phyloP scores from a whole-genome alignment of 768 basidiomycete species.

The Auricularia heimuer region DNA sequence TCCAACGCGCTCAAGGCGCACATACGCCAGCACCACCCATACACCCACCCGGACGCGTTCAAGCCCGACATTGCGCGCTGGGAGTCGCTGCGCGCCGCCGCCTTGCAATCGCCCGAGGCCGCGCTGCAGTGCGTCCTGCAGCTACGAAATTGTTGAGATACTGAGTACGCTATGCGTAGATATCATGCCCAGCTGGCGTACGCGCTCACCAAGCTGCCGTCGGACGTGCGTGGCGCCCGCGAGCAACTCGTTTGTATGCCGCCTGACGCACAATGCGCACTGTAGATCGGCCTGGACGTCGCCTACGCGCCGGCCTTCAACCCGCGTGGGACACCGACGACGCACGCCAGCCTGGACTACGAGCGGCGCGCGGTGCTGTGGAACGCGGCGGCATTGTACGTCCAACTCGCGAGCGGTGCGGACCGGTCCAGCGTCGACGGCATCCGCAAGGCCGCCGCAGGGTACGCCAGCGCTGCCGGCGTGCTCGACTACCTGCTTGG shows the following conservation, averaged over 20 bases:
- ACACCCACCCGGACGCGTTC: constrained; percentile 79
- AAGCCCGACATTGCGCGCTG: constrained; percentile 65
- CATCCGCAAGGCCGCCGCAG: constrained; percentile 60
- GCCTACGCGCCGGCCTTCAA: constrained; percentile 68
- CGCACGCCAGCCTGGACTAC: constrained; percentile 65
- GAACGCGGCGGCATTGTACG: constrained; percentile 82
- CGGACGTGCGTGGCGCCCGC: constrained; percentile 44
- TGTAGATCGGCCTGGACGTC: constrained; percentile 62
- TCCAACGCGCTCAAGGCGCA: constrained; percentile 49
- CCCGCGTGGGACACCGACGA: constrained; percentile 43
- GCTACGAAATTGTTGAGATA: no score
- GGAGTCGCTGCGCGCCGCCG: constrained; percentile 54
- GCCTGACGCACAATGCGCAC: not conserved
- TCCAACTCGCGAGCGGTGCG: constrained; percentile 62
- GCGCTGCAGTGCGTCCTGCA: not conserved
- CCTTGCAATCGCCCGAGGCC: constrained; percentile 21
- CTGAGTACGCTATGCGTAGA: constrained; percentile 29
- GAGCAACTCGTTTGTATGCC: not conserved
- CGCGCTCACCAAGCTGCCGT: constrained; percentile 74
- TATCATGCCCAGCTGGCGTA: constrained; percentile 88
- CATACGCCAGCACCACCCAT: constrained; percentile 49
- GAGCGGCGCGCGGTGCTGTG: constrained; percentile 73
- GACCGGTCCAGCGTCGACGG: constrained; percentile 69
- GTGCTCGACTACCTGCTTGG: constrained; percentile 51
- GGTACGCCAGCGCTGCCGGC: constrained; percentile 67